These are phyloP conservation scores for Tubosaeta brunneosetosa DNA, from an alignment of 768 basidiomycete genomes.

Conservation along the genomic window DNA sequence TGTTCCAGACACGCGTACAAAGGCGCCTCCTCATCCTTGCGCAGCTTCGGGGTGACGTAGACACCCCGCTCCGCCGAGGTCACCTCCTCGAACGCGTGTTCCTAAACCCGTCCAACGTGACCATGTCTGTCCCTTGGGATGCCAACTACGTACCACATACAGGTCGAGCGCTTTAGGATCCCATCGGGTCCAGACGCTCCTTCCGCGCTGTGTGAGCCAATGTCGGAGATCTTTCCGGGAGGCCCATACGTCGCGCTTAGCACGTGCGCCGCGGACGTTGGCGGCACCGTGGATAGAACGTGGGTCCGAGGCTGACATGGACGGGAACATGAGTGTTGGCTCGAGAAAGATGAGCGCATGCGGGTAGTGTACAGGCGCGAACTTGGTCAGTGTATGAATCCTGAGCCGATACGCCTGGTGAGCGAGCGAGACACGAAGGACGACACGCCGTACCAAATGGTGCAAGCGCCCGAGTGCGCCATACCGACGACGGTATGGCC, in stretches of 20 bases:
- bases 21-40: conserved; percentile 28
- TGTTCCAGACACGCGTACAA: conserved; percentile 24
- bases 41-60: conserved; percentile 19
- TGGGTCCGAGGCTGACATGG: conserved; percentile 22
- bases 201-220: conserved; percentile 16
- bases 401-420: background rate
- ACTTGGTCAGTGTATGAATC: conserved; percentile 18
- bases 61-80: conserved; percentile 3
- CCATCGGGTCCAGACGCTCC: conserved; percentile 22
- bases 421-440: background rate
- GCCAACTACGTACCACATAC: conserved; percentile 16
- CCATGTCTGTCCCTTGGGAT: too few relatives aligned
- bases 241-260: conserved; percentile 26
- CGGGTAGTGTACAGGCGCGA: conserved; percentile 5
- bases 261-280: conserved; percentile 25
- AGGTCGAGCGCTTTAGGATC: conserved; percentile 21
- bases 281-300: conserved; percentile 28
- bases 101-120: conserved; percentile 7
- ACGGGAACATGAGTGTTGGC: conserved; percentile 32
- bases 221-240: conserved; percentile 17
- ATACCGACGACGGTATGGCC: conserved; percentile 23
- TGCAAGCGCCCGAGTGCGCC: conserved; percentile 29
- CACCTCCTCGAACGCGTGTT: conserved; percentile 22
- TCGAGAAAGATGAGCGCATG: conserved; percentile 25
- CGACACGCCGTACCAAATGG: conserved; percentile 18